Evolutionary conservation across 2,329 filamentous ascomycete species (phyloP).

Genomic region (Fusarium sp.): DNA sequence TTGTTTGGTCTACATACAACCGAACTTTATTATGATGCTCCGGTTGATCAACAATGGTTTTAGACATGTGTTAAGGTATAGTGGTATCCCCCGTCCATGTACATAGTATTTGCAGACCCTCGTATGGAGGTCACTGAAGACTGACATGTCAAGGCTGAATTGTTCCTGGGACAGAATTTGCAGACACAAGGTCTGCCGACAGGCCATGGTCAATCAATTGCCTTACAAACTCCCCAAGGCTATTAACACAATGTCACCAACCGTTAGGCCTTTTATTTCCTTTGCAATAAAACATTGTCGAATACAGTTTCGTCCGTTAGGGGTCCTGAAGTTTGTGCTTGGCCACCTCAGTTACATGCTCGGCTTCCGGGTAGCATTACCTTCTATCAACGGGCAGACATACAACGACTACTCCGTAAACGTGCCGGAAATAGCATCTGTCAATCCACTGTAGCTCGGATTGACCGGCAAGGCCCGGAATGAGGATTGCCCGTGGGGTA

Average conservation of each 20-base stretch:
- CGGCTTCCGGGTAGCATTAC: not conserved
- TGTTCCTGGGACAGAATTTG: not conserved
- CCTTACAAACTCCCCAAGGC: not conserved
- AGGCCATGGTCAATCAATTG: not conserved
- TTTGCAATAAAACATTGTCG: not conserved
- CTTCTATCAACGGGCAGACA: not conserved
- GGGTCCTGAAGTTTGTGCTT: not conserved
- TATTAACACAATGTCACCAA: not conserved
- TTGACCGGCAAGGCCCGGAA: not conserved
- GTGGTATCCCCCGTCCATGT: no score
- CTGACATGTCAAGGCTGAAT: no score
- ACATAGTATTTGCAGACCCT: no score
- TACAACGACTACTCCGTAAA: not conserved
- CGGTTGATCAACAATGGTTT: no score
- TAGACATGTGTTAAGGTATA: no score
- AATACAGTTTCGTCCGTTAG: not conserved
- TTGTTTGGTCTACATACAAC: not conserved
- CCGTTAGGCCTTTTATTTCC: not conserved
- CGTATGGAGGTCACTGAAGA: not conserved
- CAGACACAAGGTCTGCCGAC: not conserved
- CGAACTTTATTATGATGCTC: not conserved
- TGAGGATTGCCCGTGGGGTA: not conserved
- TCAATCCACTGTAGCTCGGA: not conserved
- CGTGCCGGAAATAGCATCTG: not conserved
- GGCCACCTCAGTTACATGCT: not conserved